These are phyloP conservation scores for Inga leiocalycina DNA, from an alignment of 306 rosid species.

Conservation along the genomic window DNA sequence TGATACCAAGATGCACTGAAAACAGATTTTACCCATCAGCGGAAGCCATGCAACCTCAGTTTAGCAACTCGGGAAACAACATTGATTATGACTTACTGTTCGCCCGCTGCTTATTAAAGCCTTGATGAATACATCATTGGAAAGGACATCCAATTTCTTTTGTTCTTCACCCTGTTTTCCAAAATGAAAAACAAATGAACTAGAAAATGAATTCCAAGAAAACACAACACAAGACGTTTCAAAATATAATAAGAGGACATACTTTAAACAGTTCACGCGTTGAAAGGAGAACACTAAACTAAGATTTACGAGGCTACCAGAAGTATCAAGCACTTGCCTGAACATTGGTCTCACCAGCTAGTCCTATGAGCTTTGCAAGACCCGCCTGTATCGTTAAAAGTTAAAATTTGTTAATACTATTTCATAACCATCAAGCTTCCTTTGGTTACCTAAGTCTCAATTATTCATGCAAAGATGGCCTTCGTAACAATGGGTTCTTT, in stretches of 20 bases:
- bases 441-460: conserved; percentile 2
- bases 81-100: conserved; percentile 61
- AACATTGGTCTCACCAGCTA: conserved; percentile 97
- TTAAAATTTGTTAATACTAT: conserved; percentile 16
- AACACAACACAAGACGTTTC: background rate
- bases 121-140: conserved; percentile 92
- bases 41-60: conserved; percentile 15
- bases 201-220: background rate
- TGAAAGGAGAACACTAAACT: background rate
- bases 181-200: conserved; percentile 7
- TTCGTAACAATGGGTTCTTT: background rate
- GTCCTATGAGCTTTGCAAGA: conserved; percentile 95
- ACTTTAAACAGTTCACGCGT: background rate
- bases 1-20: conserved; percentile 87
- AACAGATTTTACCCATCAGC: conserved; percentile 36
- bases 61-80: conserved; percentile 3
- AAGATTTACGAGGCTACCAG: background rate
- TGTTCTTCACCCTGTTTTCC: conserved; percentile 91
- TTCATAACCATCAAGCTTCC: background rate
- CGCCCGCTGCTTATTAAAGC: conserved; percentile 94
- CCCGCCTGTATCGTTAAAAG: conserved; percentile 84
- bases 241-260: background rate
- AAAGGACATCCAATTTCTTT: conserved; percentile 95
- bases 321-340: conserved; percentile 64
- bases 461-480: background rate